These are phyloP conservation scores for Iberis amara DNA, from an alignment of 441 rosid genomes.

Conservation along the genomic window DNA sequence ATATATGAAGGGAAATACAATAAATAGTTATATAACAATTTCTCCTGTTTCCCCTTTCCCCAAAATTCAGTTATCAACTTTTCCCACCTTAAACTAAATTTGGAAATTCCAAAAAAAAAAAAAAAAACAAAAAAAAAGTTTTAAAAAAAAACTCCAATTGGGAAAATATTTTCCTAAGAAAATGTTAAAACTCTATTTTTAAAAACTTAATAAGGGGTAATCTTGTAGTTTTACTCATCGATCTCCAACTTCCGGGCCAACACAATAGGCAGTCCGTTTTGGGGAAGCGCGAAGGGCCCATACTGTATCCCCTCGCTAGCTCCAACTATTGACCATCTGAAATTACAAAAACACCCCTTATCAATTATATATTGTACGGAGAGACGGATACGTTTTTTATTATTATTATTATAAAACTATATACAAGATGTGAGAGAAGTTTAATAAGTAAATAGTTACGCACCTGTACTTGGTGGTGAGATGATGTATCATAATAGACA, in stretches of 20 bases:
- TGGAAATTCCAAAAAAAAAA: too few relatives aligned
- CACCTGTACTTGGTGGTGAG: conserved; percentile 93
- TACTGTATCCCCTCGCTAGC: conserved; percentile 72
- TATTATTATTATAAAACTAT: background rate
- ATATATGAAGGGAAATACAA: too few relatives aligned
- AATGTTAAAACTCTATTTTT: conserved; percentile 6
- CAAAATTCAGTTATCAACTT: too few relatives aligned
- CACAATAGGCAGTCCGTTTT: conserved; percentile 78
- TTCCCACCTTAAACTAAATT: too few relatives aligned
- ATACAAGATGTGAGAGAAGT: background rate
- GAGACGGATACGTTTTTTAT: too few relatives aligned
- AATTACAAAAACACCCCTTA: conserved; percentile 9
- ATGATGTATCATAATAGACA: conserved; percentile 75
- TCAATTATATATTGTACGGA: conserved; percentile 14
- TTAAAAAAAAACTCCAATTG: too few relatives aligned
- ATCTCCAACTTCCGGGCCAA: conserved; percentile 40
- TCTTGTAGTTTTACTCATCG: background rate
- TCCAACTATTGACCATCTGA: conserved; percentile 74
- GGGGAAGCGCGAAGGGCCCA: conserved; percentile 96
- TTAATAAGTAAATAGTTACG: conserved; percentile 13
- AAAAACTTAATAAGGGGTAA: conserved; percentile 5
- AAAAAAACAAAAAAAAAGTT: too few relatives aligned
- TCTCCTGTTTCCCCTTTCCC: too few relatives aligned
- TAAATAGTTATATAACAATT: too few relatives aligned
- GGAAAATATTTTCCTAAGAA: conserved; percentile 4